These are phyloP conservation scores for Murraya koenigii DNA, from an alignment of 345 rosid species.

Conservation along the genomic window DNA sequence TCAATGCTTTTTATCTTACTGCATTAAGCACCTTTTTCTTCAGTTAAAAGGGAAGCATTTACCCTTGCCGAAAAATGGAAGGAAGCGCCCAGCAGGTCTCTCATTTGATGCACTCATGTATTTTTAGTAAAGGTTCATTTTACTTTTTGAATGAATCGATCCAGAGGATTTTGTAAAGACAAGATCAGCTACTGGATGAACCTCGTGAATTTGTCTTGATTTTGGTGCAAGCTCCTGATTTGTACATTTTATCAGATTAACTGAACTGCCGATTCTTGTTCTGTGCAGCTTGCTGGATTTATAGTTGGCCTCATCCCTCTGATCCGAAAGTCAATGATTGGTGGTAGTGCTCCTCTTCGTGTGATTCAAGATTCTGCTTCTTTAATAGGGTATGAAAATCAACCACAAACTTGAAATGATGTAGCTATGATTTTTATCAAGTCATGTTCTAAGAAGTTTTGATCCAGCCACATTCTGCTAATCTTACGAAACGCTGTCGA, in stretches of 20 bases:
- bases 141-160: not conserved
- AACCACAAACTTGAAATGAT: not conserved
- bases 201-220: not conserved
- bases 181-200: not conserved
- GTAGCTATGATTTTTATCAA: not conserved
- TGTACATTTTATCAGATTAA: not conserved
- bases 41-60: not conserved
- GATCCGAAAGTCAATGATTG: conserved; percentile 42
- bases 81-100: not conserved
- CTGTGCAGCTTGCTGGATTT: conserved; percentile 54
- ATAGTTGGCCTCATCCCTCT: conserved; percentile 44
- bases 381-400: conserved; percentile 49
- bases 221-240: not conserved
- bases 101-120: not conserved
- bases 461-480: not conserved
- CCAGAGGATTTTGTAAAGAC: not conserved
- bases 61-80: not conserved
- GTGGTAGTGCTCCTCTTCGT: conserved; percentile 56
- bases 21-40: not conserved
- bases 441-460: not conserved
- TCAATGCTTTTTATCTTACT: not conserved
- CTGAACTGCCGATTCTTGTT: not conserved
- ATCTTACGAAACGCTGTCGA: not conserved
- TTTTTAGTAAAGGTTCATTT: not conserved
- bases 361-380: conserved; percentile 55